phyloP scores from a whole-genome alignment of 2,329 filamentous ascomycete species.

The Phyllosticta citribraziliensis region DNA sequence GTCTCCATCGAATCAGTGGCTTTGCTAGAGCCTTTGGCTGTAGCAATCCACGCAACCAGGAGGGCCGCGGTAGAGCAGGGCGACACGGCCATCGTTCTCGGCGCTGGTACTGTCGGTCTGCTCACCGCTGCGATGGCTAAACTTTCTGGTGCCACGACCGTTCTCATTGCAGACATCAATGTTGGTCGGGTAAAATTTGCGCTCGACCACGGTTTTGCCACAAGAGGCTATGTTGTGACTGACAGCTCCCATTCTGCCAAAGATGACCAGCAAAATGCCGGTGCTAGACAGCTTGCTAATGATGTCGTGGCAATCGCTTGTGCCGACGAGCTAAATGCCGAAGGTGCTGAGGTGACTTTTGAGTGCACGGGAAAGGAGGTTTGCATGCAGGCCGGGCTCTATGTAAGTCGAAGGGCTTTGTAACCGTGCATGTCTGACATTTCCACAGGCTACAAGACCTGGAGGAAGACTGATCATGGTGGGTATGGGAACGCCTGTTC shows the following conservation, averaged over 20 bases:
- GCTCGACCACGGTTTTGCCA: constrained; percentile 28
- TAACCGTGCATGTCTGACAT: neutral
- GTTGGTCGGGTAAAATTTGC: constrained; percentile 47
- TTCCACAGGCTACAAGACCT: constrained; percentile 31
- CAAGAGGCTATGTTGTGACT: constrained; percentile 23
- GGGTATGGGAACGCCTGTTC: constrained; percentile 47
- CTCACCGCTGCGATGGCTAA: constrained; percentile 49
- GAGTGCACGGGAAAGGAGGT: constrained; percentile 34
- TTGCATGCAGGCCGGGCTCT: constrained; percentile 34
- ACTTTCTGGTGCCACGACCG: constrained; percentile 42
- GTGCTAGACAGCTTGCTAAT: constrained; percentile 26
- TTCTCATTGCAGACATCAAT: constrained; percentile 54
- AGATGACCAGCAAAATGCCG: constrained; percentile 19
- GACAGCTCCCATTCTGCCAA: constrained; percentile 3
- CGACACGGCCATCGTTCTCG: constrained; percentile 72
- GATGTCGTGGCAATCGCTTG: constrained; percentile 29
- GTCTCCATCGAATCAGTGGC: constrained; percentile 31
- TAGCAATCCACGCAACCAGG: constrained; percentile 74
- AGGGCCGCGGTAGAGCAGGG: constrained; percentile 65
- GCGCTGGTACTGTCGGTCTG: constrained; percentile 60
- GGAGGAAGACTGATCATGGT: constrained; percentile 46
- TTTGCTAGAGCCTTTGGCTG: constrained; percentile 54
- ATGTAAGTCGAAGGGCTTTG: constrained; percentile 21
- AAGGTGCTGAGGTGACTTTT: constrained; percentile 32
- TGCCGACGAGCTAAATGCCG: constrained; percentile 26